These are phyloP conservation scores for Malassezia pachydermatis DNA, from an alignment of 1,284 basidiomycete genomes.

Conservation along the genomic window DNA sequence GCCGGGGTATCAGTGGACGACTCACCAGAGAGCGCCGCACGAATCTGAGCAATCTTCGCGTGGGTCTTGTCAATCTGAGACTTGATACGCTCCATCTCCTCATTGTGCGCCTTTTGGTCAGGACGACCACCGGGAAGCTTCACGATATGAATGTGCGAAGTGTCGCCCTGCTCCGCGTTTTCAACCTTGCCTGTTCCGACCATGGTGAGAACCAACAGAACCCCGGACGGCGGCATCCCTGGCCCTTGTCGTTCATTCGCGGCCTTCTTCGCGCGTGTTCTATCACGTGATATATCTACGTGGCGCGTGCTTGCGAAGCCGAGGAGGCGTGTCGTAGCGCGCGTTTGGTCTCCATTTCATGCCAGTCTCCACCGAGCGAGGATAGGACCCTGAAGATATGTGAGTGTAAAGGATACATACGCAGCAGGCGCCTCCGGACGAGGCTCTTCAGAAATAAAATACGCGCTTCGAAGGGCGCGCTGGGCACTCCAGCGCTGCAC, in stretches of 20 bases:
- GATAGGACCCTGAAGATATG: constrained; percentile 26
- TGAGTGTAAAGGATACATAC: constrained; percentile 53
- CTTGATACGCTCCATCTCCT: constrained; percentile 40
- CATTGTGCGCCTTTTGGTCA: constrained; percentile 34
- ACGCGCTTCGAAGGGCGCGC: constrained; percentile 68
- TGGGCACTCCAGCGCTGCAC: constrained; percentile 63
- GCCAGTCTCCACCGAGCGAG: constrained; percentile 82
- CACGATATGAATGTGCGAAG: constrained; percentile 29
- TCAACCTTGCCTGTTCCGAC: no score
- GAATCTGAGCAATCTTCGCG: constrained; percentile 52
- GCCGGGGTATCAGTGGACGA: constrained; percentile 49
- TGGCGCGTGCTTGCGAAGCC: background rate
- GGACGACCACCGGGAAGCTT: constrained; percentile 44
- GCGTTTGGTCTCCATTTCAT: constrained; percentile 61
- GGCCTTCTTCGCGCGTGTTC: no score
- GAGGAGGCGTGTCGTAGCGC: constrained; percentile 24
- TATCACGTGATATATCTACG: constrained; percentile 11
- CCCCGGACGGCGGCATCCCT: background rate
- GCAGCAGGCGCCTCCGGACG: constrained; percentile 63
- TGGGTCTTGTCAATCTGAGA: constrained; percentile 36
- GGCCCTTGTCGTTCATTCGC: background rate
- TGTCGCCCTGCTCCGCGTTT: background rate
- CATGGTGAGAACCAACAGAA: background rate
- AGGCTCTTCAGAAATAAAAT: constrained; percentile 73
- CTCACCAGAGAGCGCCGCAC: constrained; percentile 54